Conservation (phyloP, 2,329 filamentous ascomycete genomes). For the Trichoderma koningiopsis region DNA sequence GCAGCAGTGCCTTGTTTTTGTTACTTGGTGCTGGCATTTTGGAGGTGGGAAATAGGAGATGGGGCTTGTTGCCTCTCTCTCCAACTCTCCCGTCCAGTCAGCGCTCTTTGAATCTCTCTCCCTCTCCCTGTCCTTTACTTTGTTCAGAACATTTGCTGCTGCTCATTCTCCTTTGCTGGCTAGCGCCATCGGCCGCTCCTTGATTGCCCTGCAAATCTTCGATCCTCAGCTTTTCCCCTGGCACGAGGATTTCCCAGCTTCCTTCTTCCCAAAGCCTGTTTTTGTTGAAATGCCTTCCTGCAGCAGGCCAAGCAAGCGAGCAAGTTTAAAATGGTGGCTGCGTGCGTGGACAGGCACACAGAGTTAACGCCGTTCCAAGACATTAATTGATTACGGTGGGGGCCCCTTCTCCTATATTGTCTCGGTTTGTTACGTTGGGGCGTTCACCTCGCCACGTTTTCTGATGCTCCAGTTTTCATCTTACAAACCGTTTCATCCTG, state of each 20-base stretch:
- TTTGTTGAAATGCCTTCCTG: background rate
- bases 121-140: background rate
- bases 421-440: conserved; percentile 20
- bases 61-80: background rate
- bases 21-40: background rate
- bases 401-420: background rate
- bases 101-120: background rate
- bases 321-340: background rate
- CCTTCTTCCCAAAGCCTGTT: conserved; percentile 7
- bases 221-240: conserved; percentile 25
- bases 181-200: conserved; percentile 30
- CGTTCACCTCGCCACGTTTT: background rate
- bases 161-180: conserved; percentile 14
- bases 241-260: background rate
- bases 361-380: conserved; percentile 20
- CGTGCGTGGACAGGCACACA: background rate
- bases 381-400: conserved; percentile 18
- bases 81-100: background rate
- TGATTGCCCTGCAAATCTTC: conserved; percentile 30
- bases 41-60: background rate
- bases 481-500: conserved; percentile 24
- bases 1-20: background rate
- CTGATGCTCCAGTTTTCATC: conserved; percentile 16
- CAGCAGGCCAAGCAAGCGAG: background rate
- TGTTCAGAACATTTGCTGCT: background rate